Evolutionary conservation across 768 basidiomycete genomes (phyloP), one percentile per base, ranked within the genome.

Genomic region (Lactarius akahatsu): DNA sequence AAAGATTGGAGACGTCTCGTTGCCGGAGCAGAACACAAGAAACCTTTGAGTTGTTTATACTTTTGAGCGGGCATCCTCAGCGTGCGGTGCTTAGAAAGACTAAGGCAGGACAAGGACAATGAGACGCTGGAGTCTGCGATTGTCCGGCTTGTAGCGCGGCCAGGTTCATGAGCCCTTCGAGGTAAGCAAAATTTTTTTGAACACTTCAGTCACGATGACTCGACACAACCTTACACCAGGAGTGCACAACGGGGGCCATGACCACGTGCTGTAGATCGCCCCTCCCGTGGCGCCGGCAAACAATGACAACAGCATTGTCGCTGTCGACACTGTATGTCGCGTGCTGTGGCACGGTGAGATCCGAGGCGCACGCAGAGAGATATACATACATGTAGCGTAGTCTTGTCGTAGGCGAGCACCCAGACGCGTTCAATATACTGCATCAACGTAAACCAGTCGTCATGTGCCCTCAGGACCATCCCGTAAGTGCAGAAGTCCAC

Each of bases 321-420:
- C 40, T 59, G 32, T 69, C 65, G 30, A 69, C 34, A n/a, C 56
- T 66, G 38, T 70, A 71, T 8, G 65, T 71, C 30, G 64, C 70
- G 10, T 38, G 47, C 62, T 66, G 30, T 45, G 10, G 23, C n/a
- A 36, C 18, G n/a, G 34, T 63, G 26, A 60, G 56, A 13, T n/a
- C 4, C 47, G 23, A 13, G 20, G 20, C 23, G 47, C 47, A 23
- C 45, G n/a, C 45, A 47, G 45, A n/a, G n/a, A 4, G n/a, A 47
- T n/a, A 47, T 47, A 47, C 45, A n/a, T 11, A 47, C n/a, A 11
- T 47, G 10, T n/a, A n/a, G 45, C n/a, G 10, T n/a, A n/a, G 45
- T 10, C 45, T 47, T 47, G 45, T 10, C n/a, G n/a, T n/a, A 47
- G 10, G 10, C 10, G 11, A 50, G 23, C 23, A 23, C 11, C 47